A percentile compares a stretch with the other conserved stretches of the same genome.
Evolutionary conservation across 176 grass and related monocot genomes (phyloP).

Genomic region (Paspalum notatum): DNA sequence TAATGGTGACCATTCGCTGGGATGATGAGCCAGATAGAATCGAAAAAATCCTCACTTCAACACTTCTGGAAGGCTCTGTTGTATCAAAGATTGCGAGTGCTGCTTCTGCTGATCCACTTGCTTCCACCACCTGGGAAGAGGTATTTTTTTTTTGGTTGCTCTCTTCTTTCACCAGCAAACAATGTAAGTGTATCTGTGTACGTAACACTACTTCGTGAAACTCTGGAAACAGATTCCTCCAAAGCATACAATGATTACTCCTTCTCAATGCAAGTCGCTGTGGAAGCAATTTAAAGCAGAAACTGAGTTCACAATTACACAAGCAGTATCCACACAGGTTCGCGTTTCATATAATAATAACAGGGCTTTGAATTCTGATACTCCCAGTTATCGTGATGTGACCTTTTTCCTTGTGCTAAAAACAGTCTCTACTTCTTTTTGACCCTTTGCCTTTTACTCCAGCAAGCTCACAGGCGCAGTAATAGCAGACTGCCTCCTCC

Average conservation of each 20-base stretch:
- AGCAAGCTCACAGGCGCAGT: slow-evolving; percentile 75
- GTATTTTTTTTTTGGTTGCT: slow-evolving; percentile 33
- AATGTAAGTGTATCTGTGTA: slow-evolving; percentile 9
- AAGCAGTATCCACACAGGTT: slow-evolving; percentile 89
- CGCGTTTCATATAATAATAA: slow-evolving; percentile 21
- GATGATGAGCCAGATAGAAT: slow-evolving; percentile 80
- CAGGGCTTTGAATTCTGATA: slow-evolving; percentile 19
- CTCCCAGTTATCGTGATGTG: not conserved
- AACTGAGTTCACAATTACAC: slow-evolving; percentile 75
- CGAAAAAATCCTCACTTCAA: slow-evolving; percentile 62
- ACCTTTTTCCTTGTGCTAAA: not conserved
- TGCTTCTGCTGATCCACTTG: slow-evolving; percentile 69
- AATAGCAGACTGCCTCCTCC: slow-evolving; percentile 82
- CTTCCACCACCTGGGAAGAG: slow-evolving; percentile 88
- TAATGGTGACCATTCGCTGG: slow-evolving; percentile 73
- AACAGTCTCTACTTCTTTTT: slow-evolving; percentile 13
- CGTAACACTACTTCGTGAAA: slow-evolving; percentile 15
- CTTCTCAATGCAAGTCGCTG: slow-evolving; percentile 79
- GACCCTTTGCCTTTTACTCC: slow-evolving; percentile 24
- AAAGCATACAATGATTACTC: slow-evolving; percentile 73
- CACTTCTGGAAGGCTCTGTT: slow-evolving; percentile 63
- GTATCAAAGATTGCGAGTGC: slow-evolving; percentile 46
- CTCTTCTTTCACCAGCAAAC: slow-evolving; percentile 19
- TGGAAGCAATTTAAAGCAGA: slow-evolving; percentile 90
- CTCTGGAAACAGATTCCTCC: slow-evolving; percentile 59